Evolutionary conservation across 768 basidiomycete species (phyloP).

Genomic region (Tylopilus vinaceipallidus): DNA sequence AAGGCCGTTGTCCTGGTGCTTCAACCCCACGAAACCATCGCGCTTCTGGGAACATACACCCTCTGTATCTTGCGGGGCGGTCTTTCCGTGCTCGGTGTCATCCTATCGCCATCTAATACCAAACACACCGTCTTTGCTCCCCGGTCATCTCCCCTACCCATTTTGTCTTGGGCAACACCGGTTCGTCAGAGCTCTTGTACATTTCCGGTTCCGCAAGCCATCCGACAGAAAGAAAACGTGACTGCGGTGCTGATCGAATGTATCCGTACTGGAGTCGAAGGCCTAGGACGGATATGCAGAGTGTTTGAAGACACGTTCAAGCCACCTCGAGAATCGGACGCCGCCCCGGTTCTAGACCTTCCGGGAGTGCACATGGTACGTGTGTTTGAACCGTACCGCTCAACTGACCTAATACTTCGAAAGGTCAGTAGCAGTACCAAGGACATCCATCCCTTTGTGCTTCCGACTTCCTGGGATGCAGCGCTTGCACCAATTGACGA

Average conservation of each 20-base stretch:
- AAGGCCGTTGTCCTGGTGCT: slow-evolving; percentile 44
- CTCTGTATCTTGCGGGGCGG: slow-evolving; percentile 58
- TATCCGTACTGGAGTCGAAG: slow-evolving; percentile 59
- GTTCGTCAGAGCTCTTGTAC: slow-evolving; percentile 11
- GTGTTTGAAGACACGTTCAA: slow-evolving; percentile 63
- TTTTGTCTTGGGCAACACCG: slow-evolving; percentile 34
- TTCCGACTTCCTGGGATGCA: slow-evolving; percentile 37
- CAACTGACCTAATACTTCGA: slow-evolving; percentile 17
- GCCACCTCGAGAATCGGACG: slow-evolving; percentile 36
- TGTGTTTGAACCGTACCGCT: slow-evolving; percentile 1
- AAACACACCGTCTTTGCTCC: slow-evolving; percentile 70
- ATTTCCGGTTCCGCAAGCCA: slow-evolving; percentile 8
- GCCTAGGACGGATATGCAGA: slow-evolving; percentile 60
- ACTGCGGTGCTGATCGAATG: slow-evolving; percentile 58
- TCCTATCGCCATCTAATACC: slow-evolving; percentile 39
- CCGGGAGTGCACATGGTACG: slow-evolving; percentile 50
- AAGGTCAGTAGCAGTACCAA: slow-evolving; percentile 28
- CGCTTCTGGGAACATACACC: slow-evolving; percentile 64
- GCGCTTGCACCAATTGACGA: slow-evolving; percentile 21
- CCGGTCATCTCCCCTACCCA: slow-evolving; percentile 72
- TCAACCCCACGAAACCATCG: slow-evolving; percentile 47
- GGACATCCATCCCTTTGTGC: slow-evolving; percentile 33
- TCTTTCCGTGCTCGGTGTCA: slow-evolving; percentile 56
- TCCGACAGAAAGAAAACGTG: slow-evolving; percentile 16
- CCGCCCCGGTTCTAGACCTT: slow-evolving; percentile 41